These are phyloP conservation scores for Eucalyptus regnans DNA, from an alignment of 345 rosid genomes.

Conservation along the genomic window DNA sequence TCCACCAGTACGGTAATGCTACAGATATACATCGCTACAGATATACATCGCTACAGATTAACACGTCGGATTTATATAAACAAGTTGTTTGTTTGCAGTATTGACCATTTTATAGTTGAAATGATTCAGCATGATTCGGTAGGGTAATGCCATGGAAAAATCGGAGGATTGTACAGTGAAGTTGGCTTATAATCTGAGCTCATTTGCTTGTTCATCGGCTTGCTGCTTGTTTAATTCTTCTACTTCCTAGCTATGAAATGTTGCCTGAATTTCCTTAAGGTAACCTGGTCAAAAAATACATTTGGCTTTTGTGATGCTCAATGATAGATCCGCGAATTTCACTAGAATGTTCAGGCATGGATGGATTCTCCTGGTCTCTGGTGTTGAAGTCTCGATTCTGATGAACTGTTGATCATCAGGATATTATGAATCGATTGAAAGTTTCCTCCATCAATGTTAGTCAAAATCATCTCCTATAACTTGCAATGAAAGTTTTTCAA, in stretches of 20 bases:
- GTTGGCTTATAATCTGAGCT: not conserved
- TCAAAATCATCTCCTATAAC: not conserved
- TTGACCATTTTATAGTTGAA: not conserved
- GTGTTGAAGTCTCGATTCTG: not conserved
- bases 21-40: not conserved
- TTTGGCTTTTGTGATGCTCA: no score
- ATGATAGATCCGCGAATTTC: no score
- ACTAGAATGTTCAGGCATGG: not conserved
- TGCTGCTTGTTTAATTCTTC: not conserved
- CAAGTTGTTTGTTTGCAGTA: not conserved
- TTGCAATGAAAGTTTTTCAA: not conserved
- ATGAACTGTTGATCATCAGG: not conserved
- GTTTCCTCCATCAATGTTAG: not conserved
- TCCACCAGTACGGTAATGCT: not conserved
- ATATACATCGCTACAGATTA: not conserved
- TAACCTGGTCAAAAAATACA: no score
- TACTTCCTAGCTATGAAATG: not conserved
- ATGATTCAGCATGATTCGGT: not conserved
- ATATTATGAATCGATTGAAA: not conserved
- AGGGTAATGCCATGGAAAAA: not conserved
- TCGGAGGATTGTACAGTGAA: not conserved
- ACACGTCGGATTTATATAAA: not conserved
- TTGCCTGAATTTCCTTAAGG: not conserved
- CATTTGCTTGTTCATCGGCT: not conserved
- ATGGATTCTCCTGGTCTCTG: not conserved